Evolutionary conservation across 2,329 filamentous ascomycete genomes (phyloP).

Genomic region (Acrocalymma vagum): DNA sequence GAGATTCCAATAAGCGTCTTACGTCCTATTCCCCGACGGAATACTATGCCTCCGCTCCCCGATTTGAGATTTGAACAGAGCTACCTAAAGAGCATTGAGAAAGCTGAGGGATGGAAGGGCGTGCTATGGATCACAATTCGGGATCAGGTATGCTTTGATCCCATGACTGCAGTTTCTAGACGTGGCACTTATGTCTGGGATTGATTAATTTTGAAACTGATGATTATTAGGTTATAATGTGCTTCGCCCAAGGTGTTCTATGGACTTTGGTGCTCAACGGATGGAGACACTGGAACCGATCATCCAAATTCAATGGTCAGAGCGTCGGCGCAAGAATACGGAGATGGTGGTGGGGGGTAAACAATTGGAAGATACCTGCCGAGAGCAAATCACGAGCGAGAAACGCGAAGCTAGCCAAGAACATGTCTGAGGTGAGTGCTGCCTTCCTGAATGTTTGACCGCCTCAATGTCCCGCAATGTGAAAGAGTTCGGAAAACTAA

Average conservation of each 20-base stretch:
- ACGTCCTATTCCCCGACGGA: slow-evolving; percentile 60
- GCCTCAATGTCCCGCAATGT: slow-evolving; percentile 6
- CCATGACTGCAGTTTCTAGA: not conserved
- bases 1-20: slow-evolving; percentile 75
- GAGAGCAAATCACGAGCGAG: slow-evolving; percentile 25
- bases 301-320: slow-evolving; percentile 77
- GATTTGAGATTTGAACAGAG: slow-evolving; percentile 98
- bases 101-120: slow-evolving; percentile 80
- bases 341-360: slow-evolving; percentile 95
- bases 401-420: slow-evolving; percentile 41
- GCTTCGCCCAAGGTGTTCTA: slow-evolving; percentile 85
- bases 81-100: slow-evolving; percentile 88
- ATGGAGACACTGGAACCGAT: slow-evolving; percentile 90
- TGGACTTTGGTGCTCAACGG: slow-evolving; percentile 87
- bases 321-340: slow-evolving; percentile 79
- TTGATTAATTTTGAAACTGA: slow-evolving; percentile 2
- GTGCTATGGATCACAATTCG: slow-evolving; percentile 84
- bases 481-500: slow-evolving; percentile 19
- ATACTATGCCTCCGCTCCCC: slow-evolving; percentile 73
- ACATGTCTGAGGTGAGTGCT: slow-evolving; percentile 46
- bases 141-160: slow-evolving; percentile 74
- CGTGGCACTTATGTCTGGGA: slow-evolving; percentile 2
- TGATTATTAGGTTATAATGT: slow-evolving; percentile 77
- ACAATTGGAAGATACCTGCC: slow-evolving; percentile 74
- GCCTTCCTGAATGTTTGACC: slow-evolving; percentile 40